Evolutionary conservation across 2,329 filamentous ascomycete species (phyloP), one percentile per base, ranked within the genome.

Genomic region (Botrytis hyacinthi): DNA sequence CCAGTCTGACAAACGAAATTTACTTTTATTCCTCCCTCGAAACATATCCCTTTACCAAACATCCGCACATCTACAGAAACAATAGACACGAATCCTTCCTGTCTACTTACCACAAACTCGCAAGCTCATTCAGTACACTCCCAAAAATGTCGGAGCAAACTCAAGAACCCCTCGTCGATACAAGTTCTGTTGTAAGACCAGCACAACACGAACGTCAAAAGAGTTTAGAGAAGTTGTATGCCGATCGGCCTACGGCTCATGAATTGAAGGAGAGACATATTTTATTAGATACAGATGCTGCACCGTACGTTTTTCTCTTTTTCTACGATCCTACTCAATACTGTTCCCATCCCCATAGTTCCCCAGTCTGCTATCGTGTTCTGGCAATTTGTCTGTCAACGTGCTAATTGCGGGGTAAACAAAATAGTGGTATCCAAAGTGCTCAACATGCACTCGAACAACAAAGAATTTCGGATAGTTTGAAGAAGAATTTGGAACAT

Each of bases 201-300:
- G 65, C 86, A 70, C 78, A 81, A 70, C 80, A 83, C 37, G 84
- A 81, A 60, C 87, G 89, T 78, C 89, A 88, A 81, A 90, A 93
- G 84, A 93, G 91, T 6, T 86, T 94, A 20, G 91, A 93, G 82
- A 89, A 90, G 78, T 89, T 93, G 79, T 86, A 94, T 71, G 88
- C 90, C 81, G 89, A 90, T 78, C 92, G 93, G 59, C 92, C 92
- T 37, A 89, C 87, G 67, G 80, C 83, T 22, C 85, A 91, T 80
- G 90, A 92, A 75, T 84, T 93, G 75, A 92, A 91, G 83, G 87
- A 91, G 77, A 84, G 89, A 75, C 88, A 92, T 79, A 93, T 93
- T 76, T 82, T 93, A 70, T 85, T 92, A 7, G 88, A 91, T 78
- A 92, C 89, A 3, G 90, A 85, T 78, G 88, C 89, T 77, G 91